Percentiles rank a stretch among this genome's conserved stretches.
Conservation (phyloP, 225 moss, liverwort and hornwort species). For the Neckera pumila region DNA sequence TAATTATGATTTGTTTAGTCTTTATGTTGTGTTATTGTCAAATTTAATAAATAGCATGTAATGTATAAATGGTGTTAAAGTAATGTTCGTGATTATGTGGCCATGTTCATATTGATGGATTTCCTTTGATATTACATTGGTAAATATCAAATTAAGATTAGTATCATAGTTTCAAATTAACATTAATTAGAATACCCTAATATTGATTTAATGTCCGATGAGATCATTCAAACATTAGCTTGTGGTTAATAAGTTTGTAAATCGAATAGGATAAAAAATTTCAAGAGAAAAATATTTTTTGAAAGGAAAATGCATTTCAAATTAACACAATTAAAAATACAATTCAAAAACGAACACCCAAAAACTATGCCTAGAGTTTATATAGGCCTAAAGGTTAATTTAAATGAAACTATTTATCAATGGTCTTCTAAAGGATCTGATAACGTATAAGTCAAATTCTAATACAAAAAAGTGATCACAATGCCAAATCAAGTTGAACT, state of each 20-base stretch:
- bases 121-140: background rate
- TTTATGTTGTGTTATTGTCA: background rate
- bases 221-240: background rate
- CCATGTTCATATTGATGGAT: background rate
- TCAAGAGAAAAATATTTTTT: accelerated
- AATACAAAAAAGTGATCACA: background rate
- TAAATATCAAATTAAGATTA: too few relatives aligned
- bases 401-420: background rate
- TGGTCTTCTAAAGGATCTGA: too few relatives aligned
- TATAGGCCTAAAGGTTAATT: accelerated
- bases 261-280: background rate
- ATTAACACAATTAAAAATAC: background rate
- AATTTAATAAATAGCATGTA: background rate
- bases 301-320: background rate
- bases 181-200: too few relatives aligned
- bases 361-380: accelerated
- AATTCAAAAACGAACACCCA: background rate
- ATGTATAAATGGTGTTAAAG: background rate
- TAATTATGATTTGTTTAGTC: background rate
- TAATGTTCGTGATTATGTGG: background rate
- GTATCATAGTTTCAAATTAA: background rate
- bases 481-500: background rate
- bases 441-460: too few relatives aligned
- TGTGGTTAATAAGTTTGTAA: background rate
- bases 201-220: background rate